A percentile compares a stretch with the other conserved stretches of the same genome.
These are phyloP conservation scores for sweet orange (Citrus sinensis) DNA, from an alignment of 345 rosid genomes.

Conservation along the genomic window DVS_A1.0 CM039161.1:24455501-24456000, in stretches of 20 bases:
- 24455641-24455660: constrained; percentile 90
- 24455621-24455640: constrained; percentile 95
- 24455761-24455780: constrained; percentile 3
- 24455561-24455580: constrained; percentile 1
- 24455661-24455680: constrained; percentile 82
- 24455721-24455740: constrained; percentile 72
- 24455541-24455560: not conserved
- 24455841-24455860: not conserved
- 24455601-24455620: constrained; percentile 3
- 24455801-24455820: not conserved
- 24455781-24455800: constrained; percentile 4
- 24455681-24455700: constrained; percentile 80
- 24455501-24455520: constrained; percentile 11
- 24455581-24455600: not conserved
- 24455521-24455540: not conserved
- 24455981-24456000: not conserved
- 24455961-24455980: not conserved
- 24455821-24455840: not conserved
- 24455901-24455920: not conserved
- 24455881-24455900: not conserved
- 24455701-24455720: constrained; percentile 90
- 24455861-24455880: not conserved
- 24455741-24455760: constrained; percentile 25
- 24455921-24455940: not conserved
- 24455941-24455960: not conserved